phyloP scores from a whole-genome alignment of 176 grass and related monocot species.

The Canna indica region DNA sequence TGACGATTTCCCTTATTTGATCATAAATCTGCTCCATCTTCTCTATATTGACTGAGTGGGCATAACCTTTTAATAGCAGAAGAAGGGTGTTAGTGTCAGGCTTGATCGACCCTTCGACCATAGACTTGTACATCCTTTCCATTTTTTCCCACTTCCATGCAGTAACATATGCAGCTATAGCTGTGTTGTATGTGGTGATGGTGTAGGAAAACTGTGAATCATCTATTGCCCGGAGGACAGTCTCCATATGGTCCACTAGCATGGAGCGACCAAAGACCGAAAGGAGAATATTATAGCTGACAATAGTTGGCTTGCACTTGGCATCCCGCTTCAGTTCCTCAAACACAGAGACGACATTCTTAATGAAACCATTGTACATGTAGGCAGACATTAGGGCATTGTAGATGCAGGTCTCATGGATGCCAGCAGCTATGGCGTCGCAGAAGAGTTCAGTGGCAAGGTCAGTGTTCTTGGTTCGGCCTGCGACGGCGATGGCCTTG shows the following conservation, averaged over 20 bases:
- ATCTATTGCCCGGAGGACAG: conserved; percentile 38
- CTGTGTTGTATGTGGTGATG: conserved; percentile 55
- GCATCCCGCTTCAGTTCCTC: conserved; percentile 30
- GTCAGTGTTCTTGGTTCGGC: conserved; percentile 29
- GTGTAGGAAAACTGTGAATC: conserved; percentile 40
- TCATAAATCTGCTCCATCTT: conserved; percentile 82
- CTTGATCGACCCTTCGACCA: conserved; percentile 36
- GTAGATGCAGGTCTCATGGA: conserved; percentile 47
- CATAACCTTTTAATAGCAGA: conserved; percentile 71
- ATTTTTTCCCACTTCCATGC: conserved; percentile 90
- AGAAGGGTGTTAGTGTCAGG: conserved; percentile 61
- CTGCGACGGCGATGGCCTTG: conserved; percentile 64
- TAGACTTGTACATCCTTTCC: conserved; percentile 41
- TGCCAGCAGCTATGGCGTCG: conserved; percentile 26
- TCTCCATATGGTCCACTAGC: conserved; percentile 78
- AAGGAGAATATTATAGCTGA: conserved; percentile 80
- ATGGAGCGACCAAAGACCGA: conserved; percentile 57
- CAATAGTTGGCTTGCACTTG: no score
- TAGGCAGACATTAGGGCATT: conserved; percentile 82
- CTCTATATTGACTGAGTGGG: conserved; percentile 51
- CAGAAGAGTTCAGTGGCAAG: conserved; percentile 40
- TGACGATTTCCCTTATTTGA: conserved; percentile 27
- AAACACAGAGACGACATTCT: conserved; percentile 37
- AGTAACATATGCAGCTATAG: conserved; percentile 67
- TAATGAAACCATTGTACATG: conserved; percentile 59